Base-by-base conservation (phyloP, 257 asterid species). In the Voacanga thouarsii region DNA sequence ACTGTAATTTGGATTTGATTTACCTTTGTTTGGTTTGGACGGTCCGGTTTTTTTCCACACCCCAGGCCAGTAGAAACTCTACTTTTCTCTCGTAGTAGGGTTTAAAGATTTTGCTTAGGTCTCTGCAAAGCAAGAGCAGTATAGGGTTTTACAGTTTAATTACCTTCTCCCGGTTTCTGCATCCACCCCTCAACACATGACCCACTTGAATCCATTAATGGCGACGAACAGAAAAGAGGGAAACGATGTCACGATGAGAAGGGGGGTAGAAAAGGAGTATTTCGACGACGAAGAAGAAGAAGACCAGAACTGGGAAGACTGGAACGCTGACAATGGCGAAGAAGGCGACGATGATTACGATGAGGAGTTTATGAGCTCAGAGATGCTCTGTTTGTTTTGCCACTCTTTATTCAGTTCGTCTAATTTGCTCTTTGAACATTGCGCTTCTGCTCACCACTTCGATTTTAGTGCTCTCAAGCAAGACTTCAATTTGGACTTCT, bases 361-460 rank as follows among this genome's bases (percentile, higher is more conserved):
- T 28, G 87, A 81, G 12, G 76, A 72, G 23, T 51, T 66, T 43
- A 45, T 74, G 39, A 56, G 68, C 57, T 72, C 88, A 3, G 80
- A 77, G n/a, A 57, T 87, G 80, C 67, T 81, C 63, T 95, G 99
- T 83, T 86, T 95, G 80, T 95, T 95, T 86, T 95, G 99, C 64
- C 90, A 90, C 75, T 83, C 91, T 57, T 37, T 6, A 1, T 85
- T 78, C 83, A 63, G 26, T 73, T 88, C 92, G 7, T 76, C 90
- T 87, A 73, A 55, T 65, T 76, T 81, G 12, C 92, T 95, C 55
- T 89, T 95, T 66, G 83, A 90, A 59, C 99, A 95, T 82, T 93
- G 97, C 83, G 87, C 85, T 76, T 85, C 90, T 39, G 71, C 73
- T 61, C 99, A 95, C 80, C 73, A n/a, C 74, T 93, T 94, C 71